phyloP scores from a whole-genome alignment of 73 alveolate species.

The Stentor roeselii region DNA sequence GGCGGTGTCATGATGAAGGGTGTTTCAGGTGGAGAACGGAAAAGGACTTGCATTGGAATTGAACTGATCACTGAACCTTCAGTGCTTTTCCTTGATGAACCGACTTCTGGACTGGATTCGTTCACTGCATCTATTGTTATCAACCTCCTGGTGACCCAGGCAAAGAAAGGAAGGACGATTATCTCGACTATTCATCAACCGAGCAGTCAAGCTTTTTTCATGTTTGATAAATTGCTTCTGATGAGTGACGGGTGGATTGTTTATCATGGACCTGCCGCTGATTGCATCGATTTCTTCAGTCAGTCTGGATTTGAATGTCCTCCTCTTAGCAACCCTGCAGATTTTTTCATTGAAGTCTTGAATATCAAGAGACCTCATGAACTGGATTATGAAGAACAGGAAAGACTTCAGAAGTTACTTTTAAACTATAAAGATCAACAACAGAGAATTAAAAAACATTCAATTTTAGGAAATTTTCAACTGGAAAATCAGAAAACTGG shows the following conservation, averaged over 20 bases:
- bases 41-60: conserved; percentile 61
- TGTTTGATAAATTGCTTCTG: conserved; percentile 66
- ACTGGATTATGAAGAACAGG: neutral
- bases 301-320: conserved; percentile 73
- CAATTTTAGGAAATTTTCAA: neutral
- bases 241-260: conserved; percentile 58
- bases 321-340: conserved; percentile 71
- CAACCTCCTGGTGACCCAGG: conserved; percentile 43
- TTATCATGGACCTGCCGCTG: conserved; percentile 42
- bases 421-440: neutral
- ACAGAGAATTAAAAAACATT: neutral
- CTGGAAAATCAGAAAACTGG: neutral
- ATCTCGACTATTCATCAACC: conserved; percentile 87
- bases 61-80: conserved; percentile 62
- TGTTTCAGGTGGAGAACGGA: conserved; percentile 73
- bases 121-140: conserved; percentile 54
- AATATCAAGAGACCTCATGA: neutral
- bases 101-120: conserved; percentile 67
- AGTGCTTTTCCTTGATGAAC: conserved; percentile 65
- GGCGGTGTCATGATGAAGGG: conserved; percentile 66
- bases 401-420: neutral
- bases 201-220: conserved; percentile 59
- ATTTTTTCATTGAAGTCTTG: conserved; percentile 28
- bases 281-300: conserved; percentile 52
- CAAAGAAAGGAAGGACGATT: conserved; percentile 68